Percentiles rank a stretch among this genome's conserved stretches.
These are phyloP conservation scores for Mycena sp. DNA, from an alignment of 1,284 basidiomycete species.

Conservation along the genomic window DNA sequence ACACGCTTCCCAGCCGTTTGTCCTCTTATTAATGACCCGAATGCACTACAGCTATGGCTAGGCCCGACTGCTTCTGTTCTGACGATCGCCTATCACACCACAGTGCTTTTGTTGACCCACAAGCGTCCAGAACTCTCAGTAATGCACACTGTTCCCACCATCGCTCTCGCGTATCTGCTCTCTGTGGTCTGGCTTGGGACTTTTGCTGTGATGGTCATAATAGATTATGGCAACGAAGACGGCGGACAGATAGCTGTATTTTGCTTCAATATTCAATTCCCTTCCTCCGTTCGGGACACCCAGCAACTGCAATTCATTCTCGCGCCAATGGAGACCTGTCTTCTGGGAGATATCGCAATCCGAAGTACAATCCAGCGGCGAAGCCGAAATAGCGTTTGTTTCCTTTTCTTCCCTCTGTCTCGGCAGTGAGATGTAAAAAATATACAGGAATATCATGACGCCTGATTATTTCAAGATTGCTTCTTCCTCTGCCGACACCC, in stretches of 20 bases:
- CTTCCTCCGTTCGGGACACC: not conserved
- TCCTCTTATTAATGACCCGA: not conserved
- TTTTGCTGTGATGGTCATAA: slow-evolving; percentile 39
- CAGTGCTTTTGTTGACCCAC: not conserved
- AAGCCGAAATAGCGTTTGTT: too few relatives aligned
- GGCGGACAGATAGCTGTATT: not conserved
- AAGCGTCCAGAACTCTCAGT: not conserved
- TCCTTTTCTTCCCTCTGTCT: too few relatives aligned
- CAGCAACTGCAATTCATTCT: slow-evolving; percentile 3
- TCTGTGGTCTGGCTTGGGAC: slow-evolving; percentile 39
- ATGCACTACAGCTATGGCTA: slow-evolving; percentile 14
- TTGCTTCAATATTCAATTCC: not conserved
- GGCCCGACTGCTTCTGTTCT: not conserved
- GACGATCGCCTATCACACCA: slow-evolving; percentile 8
- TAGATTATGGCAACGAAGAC: slow-evolving; percentile 28
- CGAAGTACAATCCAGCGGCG: slow-evolving; percentile 18
- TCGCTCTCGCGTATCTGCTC: slow-evolving; percentile 35
- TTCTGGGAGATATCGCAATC: slow-evolving; percentile 6
- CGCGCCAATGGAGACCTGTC: not conserved
- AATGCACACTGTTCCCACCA: slow-evolving; percentile 8
- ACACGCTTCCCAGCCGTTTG: not conserved
- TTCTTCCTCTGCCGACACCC: too few relatives aligned
- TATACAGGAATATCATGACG: too few relatives aligned
- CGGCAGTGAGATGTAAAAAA: too few relatives aligned
- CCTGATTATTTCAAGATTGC: too few relatives aligned